Base-by-base conservation (phyloP, 805 yeast genomes). In the Hanseniaspora occidentalis region DNA sequence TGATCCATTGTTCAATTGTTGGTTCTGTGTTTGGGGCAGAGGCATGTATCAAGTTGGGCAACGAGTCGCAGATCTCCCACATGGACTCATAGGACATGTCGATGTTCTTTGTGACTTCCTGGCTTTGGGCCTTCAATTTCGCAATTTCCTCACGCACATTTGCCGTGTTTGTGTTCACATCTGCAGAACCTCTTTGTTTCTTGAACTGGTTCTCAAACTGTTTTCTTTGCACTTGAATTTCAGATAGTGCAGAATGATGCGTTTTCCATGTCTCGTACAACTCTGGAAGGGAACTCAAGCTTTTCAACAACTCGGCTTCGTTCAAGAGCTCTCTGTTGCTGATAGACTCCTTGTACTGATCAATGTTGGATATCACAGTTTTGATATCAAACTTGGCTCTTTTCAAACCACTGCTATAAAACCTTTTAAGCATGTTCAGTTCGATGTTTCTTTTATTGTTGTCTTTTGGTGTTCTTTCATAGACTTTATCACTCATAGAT, bases 11-110 rank as follows among this genome's bases (percentile, higher is more conserved):
- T 5, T 74, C 69, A 1, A 78, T 51, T 19, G 67, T 62, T 18
- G 70, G 70, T 10, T 60, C 53, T 1, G 53, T 45, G 1, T 62
- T 60, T 0, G 63, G 62, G 7, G 75, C 84, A 0, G 67, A 49
- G 0, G 64, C 55, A 43, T 74, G 75, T 0, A 81, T 57, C 18
- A 70, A 53, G 50, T 82, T 83, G 0, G 94, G 94, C n/a, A 83
- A 57, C 0, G 64, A 53, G 8, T 71, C 75, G 1, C 73, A 71
- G 11, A 59, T 56, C 0, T 51, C 43, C 26, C 57, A 54, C 0
- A 79, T 55, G 3, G 54, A 49, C 5, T 60, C 53, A 14, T 73
- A 67, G 3, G 68, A 43, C 1, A 34, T 40, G 8, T 47, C 51
- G 26, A 58, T 34, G 3, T 44, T 33, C 1, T 43, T 39, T 1